Conservation (phyloP, 805 yeast genomes). For the Cyberlindnera subsufficiens region DNA sequence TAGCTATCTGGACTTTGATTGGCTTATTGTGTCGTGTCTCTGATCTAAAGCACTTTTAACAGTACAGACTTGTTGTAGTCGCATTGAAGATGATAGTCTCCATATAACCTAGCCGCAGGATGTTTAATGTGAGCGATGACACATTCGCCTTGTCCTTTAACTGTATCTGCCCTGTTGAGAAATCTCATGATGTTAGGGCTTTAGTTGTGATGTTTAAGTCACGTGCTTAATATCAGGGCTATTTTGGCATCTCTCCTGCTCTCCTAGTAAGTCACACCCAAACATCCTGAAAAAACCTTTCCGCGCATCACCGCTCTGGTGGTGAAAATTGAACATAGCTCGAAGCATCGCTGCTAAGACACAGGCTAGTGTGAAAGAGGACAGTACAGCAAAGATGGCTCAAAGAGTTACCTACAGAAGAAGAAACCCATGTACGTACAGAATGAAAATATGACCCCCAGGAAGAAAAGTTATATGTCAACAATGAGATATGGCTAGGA, state of each 20-base stretch:
- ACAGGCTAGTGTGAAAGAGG: constrained; percentile 5
- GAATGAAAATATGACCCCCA: no score
- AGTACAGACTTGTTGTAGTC: no score
- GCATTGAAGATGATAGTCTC: no score
- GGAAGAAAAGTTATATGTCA: no score
- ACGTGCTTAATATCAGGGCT: constrained; percentile 4
- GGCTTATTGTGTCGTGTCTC: no score
- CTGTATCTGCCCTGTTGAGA: not conserved
- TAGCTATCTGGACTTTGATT: not conserved
- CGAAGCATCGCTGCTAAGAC: constrained; percentile 11
- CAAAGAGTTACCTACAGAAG: constrained; percentile 99
- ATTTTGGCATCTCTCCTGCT: not conserved
- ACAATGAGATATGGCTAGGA: no score
- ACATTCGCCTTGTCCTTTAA: not conserved
- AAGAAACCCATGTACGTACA: constrained; percentile 94
- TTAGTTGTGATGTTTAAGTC: not conserved
- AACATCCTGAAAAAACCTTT: constrained; percentile 3
- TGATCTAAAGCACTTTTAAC: no score
- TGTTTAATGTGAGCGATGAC: no score
- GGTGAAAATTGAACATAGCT: constrained; percentile 15
- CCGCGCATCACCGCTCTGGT: constrained; percentile 4
- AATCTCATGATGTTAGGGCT: not conserved
- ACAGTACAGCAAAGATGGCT: constrained; percentile 63
- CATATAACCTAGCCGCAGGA: no score
- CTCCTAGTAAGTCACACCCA: constrained; percentile 1